Evolutionary conservation across 768 basidiomycete genomes (phyloP).

Genomic region (Tricholomella constricta): DNA sequence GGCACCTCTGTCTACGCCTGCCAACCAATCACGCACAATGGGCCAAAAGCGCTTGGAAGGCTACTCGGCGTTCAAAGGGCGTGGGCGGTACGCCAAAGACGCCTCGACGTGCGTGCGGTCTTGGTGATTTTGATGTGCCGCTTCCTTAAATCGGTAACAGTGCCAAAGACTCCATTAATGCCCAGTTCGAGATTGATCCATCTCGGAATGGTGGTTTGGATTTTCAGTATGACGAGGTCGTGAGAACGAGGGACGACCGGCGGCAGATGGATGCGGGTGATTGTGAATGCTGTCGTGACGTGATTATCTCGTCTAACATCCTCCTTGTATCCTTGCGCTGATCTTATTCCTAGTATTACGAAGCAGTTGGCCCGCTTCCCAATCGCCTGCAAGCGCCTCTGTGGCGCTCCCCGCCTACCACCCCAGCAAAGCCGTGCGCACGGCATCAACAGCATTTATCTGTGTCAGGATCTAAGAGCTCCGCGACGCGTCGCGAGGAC

Average conservation of each 20-base stretch:
- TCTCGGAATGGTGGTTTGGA: slow-evolving; percentile 62
- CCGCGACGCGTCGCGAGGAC: slow-evolving; percentile 3
- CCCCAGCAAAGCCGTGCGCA: slow-evolving; percentile 32
- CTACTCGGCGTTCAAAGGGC: slow-evolving; percentile 55
- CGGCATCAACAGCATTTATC: slow-evolving; percentile 19
- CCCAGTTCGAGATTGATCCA: slow-evolving; percentile 66
- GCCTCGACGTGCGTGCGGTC: slow-evolving; percentile 28
- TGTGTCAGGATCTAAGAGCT: slow-evolving; percentile 4
- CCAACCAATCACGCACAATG: slow-evolving; percentile 28
- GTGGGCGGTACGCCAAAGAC: slow-evolving; percentile 57
- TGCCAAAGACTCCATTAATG: too few species aligned
- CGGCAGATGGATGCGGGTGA: slow-evolving; percentile 71
- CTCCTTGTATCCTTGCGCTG: neutral
- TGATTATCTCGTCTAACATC: slow-evolving; percentile 35
- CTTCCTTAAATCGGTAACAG: too few species aligned
- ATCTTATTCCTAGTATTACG: slow-evolving; percentile 65
- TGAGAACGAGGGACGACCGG: slow-evolving; percentile 65
- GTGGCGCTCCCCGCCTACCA: slow-evolving; percentile 67
- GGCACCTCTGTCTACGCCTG: slow-evolving; percentile 22
- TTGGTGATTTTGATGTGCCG: too few species aligned
- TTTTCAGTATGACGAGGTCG: slow-evolving; percentile 77
- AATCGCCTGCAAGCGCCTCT: slow-evolving; percentile 62
- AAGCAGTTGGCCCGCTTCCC: slow-evolving; percentile 73
- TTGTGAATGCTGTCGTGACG: slow-evolving; percentile 82
- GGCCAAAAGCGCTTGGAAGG: slow-evolving; percentile 31